Conservation (phyloP, 83 land plant species). For the Diphasiastrum complanatum region DNA sequence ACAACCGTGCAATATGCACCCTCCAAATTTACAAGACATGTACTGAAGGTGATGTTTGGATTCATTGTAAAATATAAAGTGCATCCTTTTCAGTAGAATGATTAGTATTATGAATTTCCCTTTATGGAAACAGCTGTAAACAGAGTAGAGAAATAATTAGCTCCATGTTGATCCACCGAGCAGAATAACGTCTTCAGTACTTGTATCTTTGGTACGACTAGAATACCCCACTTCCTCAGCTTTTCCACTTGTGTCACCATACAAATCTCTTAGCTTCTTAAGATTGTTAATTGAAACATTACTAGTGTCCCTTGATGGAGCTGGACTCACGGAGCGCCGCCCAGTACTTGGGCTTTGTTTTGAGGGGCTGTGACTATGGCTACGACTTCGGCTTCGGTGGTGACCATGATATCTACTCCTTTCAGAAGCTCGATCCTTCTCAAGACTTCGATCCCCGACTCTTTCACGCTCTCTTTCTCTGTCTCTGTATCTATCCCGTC, state of each 20-base stretch:
- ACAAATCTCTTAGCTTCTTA: constrained; percentile 77
- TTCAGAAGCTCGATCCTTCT: too few relatives aligned
- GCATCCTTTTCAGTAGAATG: too few relatives aligned
- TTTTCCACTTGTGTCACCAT: constrained; percentile 61
- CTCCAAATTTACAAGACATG: too few relatives aligned
- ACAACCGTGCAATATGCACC: too few relatives aligned
- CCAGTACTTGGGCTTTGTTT: constrained; percentile 9
- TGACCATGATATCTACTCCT: constrained; percentile 31
- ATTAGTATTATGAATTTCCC: too few relatives aligned
- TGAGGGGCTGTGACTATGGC: constrained; percentile 32
- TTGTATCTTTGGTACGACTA: constrained; percentile 31
- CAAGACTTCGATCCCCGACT: constrained; percentile 22
- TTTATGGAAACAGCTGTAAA: too few relatives aligned
- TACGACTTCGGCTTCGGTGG: constrained; percentile 41
- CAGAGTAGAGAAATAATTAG: too few relatives aligned
- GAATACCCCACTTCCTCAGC: constrained; percentile 26
- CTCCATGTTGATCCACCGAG: constrained; percentile 85
- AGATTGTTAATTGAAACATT: constrained; percentile 51
- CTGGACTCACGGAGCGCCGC: constrained; percentile 26
- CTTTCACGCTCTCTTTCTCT: constrained; percentile 24
- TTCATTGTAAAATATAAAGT: too few relatives aligned
- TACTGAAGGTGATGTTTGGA: too few relatives aligned
- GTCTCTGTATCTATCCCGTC: constrained; percentile 22
- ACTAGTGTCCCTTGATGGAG: constrained; percentile 28
- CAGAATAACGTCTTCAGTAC: constrained; percentile 77